These are phyloP conservation scores for Paecilomyces sp. DNA, from an alignment of 2,329 filamentous ascomycete species.

Conservation along the genomic window DNA sequence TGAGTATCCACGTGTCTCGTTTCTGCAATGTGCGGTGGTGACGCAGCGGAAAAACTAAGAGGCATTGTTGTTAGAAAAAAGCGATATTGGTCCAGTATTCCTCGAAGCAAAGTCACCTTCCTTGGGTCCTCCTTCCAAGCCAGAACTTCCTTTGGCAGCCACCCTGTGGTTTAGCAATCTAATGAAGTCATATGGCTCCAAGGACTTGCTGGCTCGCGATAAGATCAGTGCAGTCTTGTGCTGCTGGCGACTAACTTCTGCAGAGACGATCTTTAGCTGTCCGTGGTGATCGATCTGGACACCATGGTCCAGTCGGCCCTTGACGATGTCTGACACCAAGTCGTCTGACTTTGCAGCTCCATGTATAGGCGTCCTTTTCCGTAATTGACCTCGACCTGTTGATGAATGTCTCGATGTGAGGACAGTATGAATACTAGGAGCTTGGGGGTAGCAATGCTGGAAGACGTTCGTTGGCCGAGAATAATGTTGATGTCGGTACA, in stretches of 20 bases:
- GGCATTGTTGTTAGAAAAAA: neutral
- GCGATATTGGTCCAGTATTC: neutral
- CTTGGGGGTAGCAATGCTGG: neutral
- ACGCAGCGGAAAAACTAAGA: slow-evolving; percentile 13
- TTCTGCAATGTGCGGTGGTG: slow-evolving; percentile 8
- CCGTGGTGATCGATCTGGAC: slow-evolving; percentile 7
- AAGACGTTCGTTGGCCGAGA: neutral
- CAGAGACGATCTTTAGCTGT: slow-evolving; percentile 7
- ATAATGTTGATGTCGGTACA: neutral
- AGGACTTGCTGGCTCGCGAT: slow-evolving; percentile 8
- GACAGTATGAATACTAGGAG: neutral
- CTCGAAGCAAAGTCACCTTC: slow-evolving; percentile 4
- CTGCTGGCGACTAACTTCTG: slow-evolving; percentile 5
- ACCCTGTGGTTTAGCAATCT: slow-evolving; percentile 7
- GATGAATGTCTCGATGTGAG: neutral
- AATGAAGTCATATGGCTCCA: slow-evolving; percentile 12
- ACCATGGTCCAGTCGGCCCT: slow-evolving; percentile 5
- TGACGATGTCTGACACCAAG: slow-evolving; percentile 10
- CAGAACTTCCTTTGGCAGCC: slow-evolving; percentile 7
- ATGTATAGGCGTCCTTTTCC: neutral
- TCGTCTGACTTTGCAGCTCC: neutral
- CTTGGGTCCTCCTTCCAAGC: slow-evolving; percentile 8
- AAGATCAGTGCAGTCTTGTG: slow-evolving; percentile 13
- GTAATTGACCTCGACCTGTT: neutral
- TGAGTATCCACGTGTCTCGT: slow-evolving; percentile 12